Evolutionary conservation across 352 stramenopile genomes (phyloP).

Genomic region (Heterotrichella gracilis): DNA sequence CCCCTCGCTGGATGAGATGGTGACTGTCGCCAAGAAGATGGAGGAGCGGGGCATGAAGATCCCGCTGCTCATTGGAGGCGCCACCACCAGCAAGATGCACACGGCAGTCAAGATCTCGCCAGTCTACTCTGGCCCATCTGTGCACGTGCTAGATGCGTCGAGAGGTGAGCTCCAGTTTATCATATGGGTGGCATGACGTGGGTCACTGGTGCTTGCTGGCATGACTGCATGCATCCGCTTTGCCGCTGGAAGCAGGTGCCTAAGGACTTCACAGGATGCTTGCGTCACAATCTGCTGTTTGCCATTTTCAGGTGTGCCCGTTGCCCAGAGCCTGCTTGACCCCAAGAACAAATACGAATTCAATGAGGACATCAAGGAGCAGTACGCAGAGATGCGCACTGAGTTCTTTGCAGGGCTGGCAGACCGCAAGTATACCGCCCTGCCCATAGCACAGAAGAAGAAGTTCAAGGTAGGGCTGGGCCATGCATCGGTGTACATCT

Average conservation of each 20-base stretch:
- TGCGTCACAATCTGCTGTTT: too few relatives aligned
- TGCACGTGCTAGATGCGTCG: constrained; percentile 84
- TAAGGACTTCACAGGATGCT: too few relatives aligned
- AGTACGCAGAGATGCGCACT: constrained; percentile 32
- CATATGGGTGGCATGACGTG: too few relatives aligned
- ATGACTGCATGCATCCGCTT: too few relatives aligned
- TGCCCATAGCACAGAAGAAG: constrained; percentile 38
- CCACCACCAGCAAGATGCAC: constrained; percentile 80
- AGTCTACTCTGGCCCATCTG: constrained; percentile 62
- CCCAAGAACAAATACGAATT: constrained; percentile 57
- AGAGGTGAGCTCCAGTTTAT: too few relatives aligned
- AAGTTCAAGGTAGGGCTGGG: neutral
- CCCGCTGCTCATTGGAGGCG: constrained; percentile 73
- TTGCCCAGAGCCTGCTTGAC: constrained; percentile 55
- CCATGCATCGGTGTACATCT: neutral
- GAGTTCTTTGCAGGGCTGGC: constrained; percentile 50
- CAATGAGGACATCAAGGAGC: constrained; percentile 54
- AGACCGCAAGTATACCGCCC: constrained; percentile 37
- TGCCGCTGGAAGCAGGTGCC: too few relatives aligned
- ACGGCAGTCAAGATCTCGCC: constrained; percentile 81
- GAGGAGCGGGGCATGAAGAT: constrained; percentile 54
- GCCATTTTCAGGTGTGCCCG: constrained; percentile 38
- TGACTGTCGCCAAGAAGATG: constrained; percentile 72
- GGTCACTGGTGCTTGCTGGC: too few relatives aligned
- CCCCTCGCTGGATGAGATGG: constrained; percentile 85